A percentile compares a stretch with the other conserved stretches of the same genome.
These are phyloP conservation scores for Capronia epimyces DNA, from an alignment of 2,329 filamentous ascomycete genomes.

Conservation along the genomic window DNA sequence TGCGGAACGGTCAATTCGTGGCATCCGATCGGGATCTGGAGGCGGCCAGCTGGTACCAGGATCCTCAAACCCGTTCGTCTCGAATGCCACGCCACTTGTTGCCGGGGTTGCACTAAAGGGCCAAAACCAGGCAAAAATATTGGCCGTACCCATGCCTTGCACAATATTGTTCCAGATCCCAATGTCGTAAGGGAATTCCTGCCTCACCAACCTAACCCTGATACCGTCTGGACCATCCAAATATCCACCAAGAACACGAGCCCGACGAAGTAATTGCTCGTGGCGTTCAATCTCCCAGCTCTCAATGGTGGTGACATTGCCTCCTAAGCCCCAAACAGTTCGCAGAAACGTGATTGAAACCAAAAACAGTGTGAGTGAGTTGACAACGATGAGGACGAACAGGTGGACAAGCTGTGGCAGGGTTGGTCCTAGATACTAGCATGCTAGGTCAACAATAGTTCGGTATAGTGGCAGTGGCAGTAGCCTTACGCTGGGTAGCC, in stretches of 20 bases:
- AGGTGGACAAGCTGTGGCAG: conserved; percentile 50
- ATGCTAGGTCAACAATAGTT: conserved; percentile 11
- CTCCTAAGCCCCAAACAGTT: conserved; percentile 50
- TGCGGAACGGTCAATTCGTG: conserved; percentile 31
- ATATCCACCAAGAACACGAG: conserved; percentile 51
- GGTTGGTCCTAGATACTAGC: conserved; percentile 55
- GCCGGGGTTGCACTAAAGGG: conserved; percentile 51
- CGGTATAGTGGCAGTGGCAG: conserved; percentile 2
- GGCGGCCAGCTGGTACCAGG: conserved; percentile 40
- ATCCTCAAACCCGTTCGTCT: conserved; percentile 59
- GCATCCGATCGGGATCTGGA: conserved; percentile 47
- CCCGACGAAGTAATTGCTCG: conserved; percentile 42
- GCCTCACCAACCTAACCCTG: conserved; percentile 50
- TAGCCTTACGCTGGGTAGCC: conserved; percentile 52
- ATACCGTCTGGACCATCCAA: conserved; percentile 54
- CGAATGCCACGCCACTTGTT: conserved; percentile 46
- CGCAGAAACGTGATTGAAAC: conserved; percentile 52
- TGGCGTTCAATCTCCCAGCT: conserved; percentile 55
- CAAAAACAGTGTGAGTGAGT: conserved; percentile 54
- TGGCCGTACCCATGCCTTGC: conserved; percentile 49
- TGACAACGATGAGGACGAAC: conserved; percentile 50
- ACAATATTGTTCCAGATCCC: conserved; percentile 57
- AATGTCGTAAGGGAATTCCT: conserved; percentile 63
- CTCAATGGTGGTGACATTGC: conserved; percentile 61
- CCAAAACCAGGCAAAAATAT: conserved; percentile 55